Evolutionary conservation across 2,329 filamentous ascomycete species (phyloP).

Genomic region (Hypomyces rosellus): DNA sequence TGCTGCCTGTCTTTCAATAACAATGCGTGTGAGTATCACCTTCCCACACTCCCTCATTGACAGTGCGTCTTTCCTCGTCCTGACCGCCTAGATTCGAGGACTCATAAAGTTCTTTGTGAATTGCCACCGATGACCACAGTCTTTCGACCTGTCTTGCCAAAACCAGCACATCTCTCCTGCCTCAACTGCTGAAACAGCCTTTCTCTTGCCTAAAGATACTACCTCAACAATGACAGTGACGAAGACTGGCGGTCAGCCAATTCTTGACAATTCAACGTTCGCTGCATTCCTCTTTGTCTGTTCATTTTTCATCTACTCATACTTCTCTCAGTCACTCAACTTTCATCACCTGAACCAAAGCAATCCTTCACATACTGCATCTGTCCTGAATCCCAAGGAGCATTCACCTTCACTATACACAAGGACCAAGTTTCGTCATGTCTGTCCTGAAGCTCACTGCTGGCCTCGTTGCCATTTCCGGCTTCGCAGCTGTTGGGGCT

Average conservation of each 20-base stretch:
- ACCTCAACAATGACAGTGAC: neutral
- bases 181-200: neutral
- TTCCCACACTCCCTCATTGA: neutral
- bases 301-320: neutral
- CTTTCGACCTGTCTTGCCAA: neutral
- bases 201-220: constrained; percentile 2
- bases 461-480: constrained; percentile 17
- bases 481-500: constrained; percentile 17
- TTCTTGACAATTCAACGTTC: neutral
- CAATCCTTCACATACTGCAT: neutral
- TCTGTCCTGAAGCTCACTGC: constrained; percentile 16
- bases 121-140: neutral
- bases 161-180: neutral
- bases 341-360: neutral
- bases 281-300: neutral
- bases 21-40: no score
- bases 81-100: neutral
- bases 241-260: constrained; percentile 1
- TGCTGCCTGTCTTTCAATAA: no score
- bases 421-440: constrained; percentile 15
- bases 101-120: neutral
- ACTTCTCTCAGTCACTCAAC: neutral
- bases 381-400: neutral
- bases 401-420: neutral
- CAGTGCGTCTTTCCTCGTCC: neutral